These are phyloP conservation scores for Aaosphaeria pasadenensis DNA, from an alignment of 2,329 filamentous ascomycete species.

Conservation along the genomic window DNA sequence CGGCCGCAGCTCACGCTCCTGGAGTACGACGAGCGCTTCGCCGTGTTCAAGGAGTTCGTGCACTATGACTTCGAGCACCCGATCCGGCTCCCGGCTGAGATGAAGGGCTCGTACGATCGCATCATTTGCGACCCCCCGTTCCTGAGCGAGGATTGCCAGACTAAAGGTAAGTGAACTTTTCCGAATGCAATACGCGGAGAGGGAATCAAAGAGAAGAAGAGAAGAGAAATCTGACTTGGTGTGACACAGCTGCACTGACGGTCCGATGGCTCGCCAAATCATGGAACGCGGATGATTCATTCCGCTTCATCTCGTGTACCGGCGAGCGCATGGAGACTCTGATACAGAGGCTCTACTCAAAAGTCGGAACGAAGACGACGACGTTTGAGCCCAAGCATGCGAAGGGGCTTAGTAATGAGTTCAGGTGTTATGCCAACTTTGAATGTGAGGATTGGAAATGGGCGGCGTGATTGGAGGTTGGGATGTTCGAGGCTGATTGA, in stretches of 20 bases:
- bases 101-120: conserved; percentile 65
- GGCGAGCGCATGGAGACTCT: conserved; percentile 71
- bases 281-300: conserved; percentile 32
- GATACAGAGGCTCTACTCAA: conserved; percentile 64
- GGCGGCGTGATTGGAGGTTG: conserved; percentile 5
- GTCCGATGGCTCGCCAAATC: conserved; percentile 67
- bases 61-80: conserved; percentile 73
- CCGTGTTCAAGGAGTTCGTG: conserved; percentile 70
- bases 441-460: conserved; percentile 53
- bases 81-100: conserved; percentile 58
- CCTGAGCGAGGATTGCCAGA: conserved; percentile 76
- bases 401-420: conserved; percentile 77
- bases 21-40: conserved; percentile 72
- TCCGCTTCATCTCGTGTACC: conserved; percentile 65
- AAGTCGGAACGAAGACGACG: conserved; percentile 62
- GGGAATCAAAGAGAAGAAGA: too few relatives aligned
- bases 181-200: too few relatives aligned
- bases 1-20: conserved; percentile 62
- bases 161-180: conserved; percentile 55
- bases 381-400: conserved; percentile 67
- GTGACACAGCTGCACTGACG: conserved; percentile 62
- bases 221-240: background rate
- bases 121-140: conserved; percentile 79
- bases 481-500: too few relatives aligned
- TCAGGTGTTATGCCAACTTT: conserved; percentile 77